Percentiles rank a stretch among this genome's conserved stretches.
Conservation (phyloP, 148 eudicot species). For the Tetragonia tetragonoides region DNA sequence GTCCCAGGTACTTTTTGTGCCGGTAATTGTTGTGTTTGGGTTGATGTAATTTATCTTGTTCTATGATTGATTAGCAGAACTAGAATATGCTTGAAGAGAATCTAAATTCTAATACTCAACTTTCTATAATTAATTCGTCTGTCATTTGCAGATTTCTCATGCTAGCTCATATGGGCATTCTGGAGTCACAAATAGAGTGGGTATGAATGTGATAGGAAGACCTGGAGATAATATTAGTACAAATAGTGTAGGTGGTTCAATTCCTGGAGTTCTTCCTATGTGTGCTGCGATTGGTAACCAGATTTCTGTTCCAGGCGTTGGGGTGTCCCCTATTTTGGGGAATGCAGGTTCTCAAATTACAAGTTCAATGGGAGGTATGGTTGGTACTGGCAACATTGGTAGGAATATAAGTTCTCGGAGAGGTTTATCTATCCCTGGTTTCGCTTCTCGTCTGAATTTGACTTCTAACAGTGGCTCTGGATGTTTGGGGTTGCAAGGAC, state of each 20-base stretch:
- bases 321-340: constrained; percentile 78
- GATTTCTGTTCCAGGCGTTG: constrained; percentile 76
- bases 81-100: background rate
- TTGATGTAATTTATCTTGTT: no score
- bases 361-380: constrained; percentile 79
- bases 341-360: constrained; percentile 80
- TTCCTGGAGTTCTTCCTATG: constrained; percentile 90
- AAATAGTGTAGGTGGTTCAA: constrained; percentile 88
- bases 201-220: constrained; percentile 87
- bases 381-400: constrained; percentile 77
- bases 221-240: constrained; percentile 74
- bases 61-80: background rate
- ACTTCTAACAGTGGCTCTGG: constrained; percentile 75
- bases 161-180: constrained; percentile 85
- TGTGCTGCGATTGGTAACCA: constrained; percentile 90
- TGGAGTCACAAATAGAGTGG: constrained; percentile 85
- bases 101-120: background rate
- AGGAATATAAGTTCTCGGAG: constrained; percentile 86
- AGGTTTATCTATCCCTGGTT: constrained; percentile 83
- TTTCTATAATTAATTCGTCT: background rate
- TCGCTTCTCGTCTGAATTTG: constrained; percentile 77
- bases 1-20: constrained; percentile 43
- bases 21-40: background rate
- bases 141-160: constrained; percentile 67
- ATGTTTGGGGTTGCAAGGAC: constrained; percentile 77